Conservation (phyloP, 1,139 yeast species). For the Scheffersomyces stambukii region DNA sequence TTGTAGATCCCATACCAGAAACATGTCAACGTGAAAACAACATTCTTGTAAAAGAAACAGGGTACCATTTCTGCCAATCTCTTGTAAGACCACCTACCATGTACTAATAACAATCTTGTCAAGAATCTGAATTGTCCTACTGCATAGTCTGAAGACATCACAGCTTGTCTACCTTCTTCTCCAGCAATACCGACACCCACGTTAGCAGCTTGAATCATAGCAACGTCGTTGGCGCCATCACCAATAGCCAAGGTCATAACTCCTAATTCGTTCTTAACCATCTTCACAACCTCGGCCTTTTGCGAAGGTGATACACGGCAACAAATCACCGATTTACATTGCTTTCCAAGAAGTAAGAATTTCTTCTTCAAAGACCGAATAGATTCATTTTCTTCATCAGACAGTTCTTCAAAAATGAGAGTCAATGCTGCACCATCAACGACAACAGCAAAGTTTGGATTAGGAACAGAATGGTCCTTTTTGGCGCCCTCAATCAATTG, state of each 20-base stretch:
- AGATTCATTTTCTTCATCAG: slow-evolving; percentile 15
- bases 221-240: slow-evolving; percentile 67
- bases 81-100: slow-evolving; percentile 64
- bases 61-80: slow-evolving; percentile 64
- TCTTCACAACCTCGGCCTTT: slow-evolving; percentile 52
- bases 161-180: slow-evolving; percentile 67
- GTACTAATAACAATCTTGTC: slow-evolving; percentile 51
- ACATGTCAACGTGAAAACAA: slow-evolving; percentile 55
- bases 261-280: slow-evolving; percentile 46
- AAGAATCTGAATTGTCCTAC: slow-evolving; percentile 58
- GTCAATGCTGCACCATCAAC: slow-evolving; percentile 55
- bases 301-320: slow-evolving; percentile 66
- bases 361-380: slow-evolving; percentile 26
- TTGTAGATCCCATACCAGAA: slow-evolving; percentile 60
- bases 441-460: slow-evolving; percentile 43
- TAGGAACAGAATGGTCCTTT: slow-evolving; percentile 50
- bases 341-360: slow-evolving; percentile 53
- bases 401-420: slow-evolving; percentile 30
- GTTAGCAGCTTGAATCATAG: slow-evolving; percentile 66
- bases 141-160: slow-evolving; percentile 66
- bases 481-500: slow-evolving; percentile 38
- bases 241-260: slow-evolving; percentile 68
- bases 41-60: slow-evolving; percentile 60
- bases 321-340: slow-evolving; percentile 58
- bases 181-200: slow-evolving; percentile 69